Base-by-base conservation (phyloP, 129 eudicot genomes). In the Silybum marianum region DNA sequence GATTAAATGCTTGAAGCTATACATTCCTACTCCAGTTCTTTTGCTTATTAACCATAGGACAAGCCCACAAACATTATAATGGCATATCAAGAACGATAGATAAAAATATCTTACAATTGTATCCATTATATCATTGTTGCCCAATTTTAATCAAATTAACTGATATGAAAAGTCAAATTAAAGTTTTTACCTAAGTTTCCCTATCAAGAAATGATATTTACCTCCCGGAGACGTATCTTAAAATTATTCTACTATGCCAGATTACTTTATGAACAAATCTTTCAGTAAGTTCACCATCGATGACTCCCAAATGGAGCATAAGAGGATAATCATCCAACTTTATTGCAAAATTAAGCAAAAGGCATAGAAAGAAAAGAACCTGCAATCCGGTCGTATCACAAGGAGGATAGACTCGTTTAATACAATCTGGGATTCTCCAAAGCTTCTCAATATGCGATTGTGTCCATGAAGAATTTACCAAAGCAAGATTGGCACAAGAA, bases 381-480 rank as follows among this genome's bases (percentile, higher is more conserved):
- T 95, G 98, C 78, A 95, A 90, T 40, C 97, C 98, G 18, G 95
- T 85, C 2, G 99, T 93, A 84, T 95, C 99, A 89, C 99, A 95
- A 68, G 99, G 99, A 81, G 99, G 99, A 84, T 93, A 93, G 48
- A 95, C 98, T 44, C 93, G 88, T 83, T 82, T 84, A 44, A 76
- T 89, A 28, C 97, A 91, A 71, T 76, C 69, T 44, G 92, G 91
- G 84, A 89, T 93, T 73, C 93, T 88, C 97, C 99, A 95, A 62
- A 93, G 92, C 89, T 92, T 89, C 75, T 77, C 88, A 88, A 95
- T 92, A 83, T 95, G 98, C 22, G 97, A 86, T 23, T 83, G 88
- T 65, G 99, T 95, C 99, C 99, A 95, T 23, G 99, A 95, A 78
- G 99, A 95, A 84, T 95, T 95, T 7, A 89, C 99, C 99, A 92